phyloP scores from a whole-genome alignment of 768 basidiomycete species.

The Termitomyces sp. region DNA sequence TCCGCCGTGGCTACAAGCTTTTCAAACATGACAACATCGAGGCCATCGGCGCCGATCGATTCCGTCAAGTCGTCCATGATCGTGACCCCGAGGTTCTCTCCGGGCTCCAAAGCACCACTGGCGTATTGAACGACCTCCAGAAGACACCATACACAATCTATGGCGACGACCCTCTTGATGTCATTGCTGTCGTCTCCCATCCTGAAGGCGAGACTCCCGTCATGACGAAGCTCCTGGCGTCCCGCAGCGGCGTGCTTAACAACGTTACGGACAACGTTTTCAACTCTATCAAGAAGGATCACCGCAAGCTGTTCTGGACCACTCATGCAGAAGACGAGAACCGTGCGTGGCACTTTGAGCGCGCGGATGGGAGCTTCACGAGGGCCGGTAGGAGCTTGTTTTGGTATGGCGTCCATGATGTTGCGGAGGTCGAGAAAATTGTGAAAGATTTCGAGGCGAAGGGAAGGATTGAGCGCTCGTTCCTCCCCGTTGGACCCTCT shows the following conservation, averaged over 20 bases:
- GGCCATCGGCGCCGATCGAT: conserved; percentile 84
- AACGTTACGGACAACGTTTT: conserved; percentile 97
- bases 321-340: conserved; percentile 94
- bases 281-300: conserved; percentile 92
- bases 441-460: conserved; percentile 73
- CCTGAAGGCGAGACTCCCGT: conserved; percentile 87
- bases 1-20: conserved; percentile 96
- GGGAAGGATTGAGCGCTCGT: conserved; percentile 81
- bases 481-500: conserved; percentile 81
- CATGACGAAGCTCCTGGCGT: conserved; percentile 88
- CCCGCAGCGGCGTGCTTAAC: conserved; percentile 86
- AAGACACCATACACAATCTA: conserved; percentile 88
- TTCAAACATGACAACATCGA: conserved; percentile 84
- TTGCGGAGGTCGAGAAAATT: conserved; percentile 84
- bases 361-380: conserved; percentile 96
- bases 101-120: conserved; percentile 81
- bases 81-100: conserved; percentile 88
- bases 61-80: conserved; percentile 92
- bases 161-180: conserved; percentile 97
- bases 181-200: conserved; percentile 89
- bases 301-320: conserved; percentile 96
- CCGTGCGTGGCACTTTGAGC: conserved; percentile 97
- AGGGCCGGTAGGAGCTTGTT: conserved; percentile 90
- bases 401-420: conserved; percentile 95
- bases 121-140: conserved; percentile 78